Conservation (phyloP, 2,329 filamentous ascomycete genomes). For the Paecilomyces sp. region DNA sequence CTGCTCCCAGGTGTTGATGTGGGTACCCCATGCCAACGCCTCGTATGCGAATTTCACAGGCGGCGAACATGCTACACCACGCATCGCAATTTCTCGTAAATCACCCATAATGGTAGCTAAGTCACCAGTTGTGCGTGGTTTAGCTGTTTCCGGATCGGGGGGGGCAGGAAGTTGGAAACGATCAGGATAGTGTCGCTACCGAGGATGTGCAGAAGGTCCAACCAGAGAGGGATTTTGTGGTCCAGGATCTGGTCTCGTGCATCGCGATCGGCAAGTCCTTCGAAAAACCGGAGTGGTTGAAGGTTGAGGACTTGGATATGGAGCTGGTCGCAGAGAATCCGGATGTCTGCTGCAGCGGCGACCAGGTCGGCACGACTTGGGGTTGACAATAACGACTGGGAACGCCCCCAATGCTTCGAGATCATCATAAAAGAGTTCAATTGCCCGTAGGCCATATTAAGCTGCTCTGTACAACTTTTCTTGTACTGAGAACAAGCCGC, state of each 20-base stretch:
- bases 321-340: constrained; percentile 36
- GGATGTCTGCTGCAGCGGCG: constrained; percentile 51
- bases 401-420: constrained; percentile 49
- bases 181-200: constrained; percentile 67
- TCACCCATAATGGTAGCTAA: constrained; percentile 54
- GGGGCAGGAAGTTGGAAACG: constrained; percentile 59
- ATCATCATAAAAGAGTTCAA: constrained; percentile 72
- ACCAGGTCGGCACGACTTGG: constrained; percentile 36
- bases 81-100: constrained; percentile 57
- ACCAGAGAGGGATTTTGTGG: constrained; percentile 60
- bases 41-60: constrained; percentile 58
- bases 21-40: constrained; percentile 56
- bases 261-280: constrained; percentile 59
- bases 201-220: constrained; percentile 56
- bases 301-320: constrained; percentile 44
- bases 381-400: constrained; percentile 17
- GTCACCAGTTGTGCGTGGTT: constrained; percentile 40
- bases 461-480: constrained; percentile 63
- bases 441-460: constrained; percentile 56
- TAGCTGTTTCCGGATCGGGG: constrained; percentile 28
- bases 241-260: constrained; percentile 52
- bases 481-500: constrained; percentile 60
- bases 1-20: constrained; percentile 63
- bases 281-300: constrained; percentile 73
- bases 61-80: constrained; percentile 48